Percentiles rank a stretch among this genome's conserved stretches.
Conservation (phyloP, 768 basidiomycete species). For the Sutorius australiensis region DNA sequence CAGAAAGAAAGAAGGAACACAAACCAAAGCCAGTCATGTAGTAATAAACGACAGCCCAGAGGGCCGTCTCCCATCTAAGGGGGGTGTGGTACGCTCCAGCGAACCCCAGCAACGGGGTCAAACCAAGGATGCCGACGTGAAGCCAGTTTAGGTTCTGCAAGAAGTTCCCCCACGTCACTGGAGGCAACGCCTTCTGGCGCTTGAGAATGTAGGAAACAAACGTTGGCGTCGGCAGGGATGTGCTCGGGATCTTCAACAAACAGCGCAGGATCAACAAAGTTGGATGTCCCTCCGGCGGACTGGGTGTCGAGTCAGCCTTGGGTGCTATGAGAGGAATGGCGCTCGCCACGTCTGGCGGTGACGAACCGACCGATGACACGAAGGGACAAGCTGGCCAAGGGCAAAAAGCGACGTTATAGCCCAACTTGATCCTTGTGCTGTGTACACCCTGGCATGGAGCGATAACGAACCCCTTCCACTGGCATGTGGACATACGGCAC, state of each 20-base stretch:
- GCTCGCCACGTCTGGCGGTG: conserved; percentile 16
- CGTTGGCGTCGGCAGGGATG: conserved; percentile 49
- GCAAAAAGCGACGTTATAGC: conserved; percentile 10
- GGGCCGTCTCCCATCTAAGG: conserved; percentile 68
- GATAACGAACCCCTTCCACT: too few relatives aligned
- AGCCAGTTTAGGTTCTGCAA: conserved; percentile 72
- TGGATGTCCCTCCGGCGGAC: neutral
- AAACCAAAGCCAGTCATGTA: conserved; percentile 79
- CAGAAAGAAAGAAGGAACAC: conserved; percentile 36
- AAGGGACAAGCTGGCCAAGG: conserved; percentile 21
- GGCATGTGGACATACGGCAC: too few relatives aligned
- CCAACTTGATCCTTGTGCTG: conserved; percentile 21
- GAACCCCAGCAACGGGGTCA: conserved; percentile 71
- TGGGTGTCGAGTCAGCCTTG: neutral
- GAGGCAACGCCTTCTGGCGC: conserved; percentile 64
- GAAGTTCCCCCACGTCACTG: conserved; percentile 58
- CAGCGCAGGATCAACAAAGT: neutral
- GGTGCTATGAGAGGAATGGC: conserved; percentile 7
- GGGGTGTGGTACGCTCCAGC: conserved; percentile 65
- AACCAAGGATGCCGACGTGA: conserved; percentile 64
- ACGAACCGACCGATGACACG: conserved; percentile 23
- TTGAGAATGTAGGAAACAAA: conserved; percentile 70
- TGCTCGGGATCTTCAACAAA: conserved; percentile 29
- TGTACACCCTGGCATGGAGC: conserved; percentile 1
- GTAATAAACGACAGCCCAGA: conserved; percentile 68